These are phyloP conservation scores for Antrodiella citrinella DNA, from an alignment of 768 basidiomycete genomes.

Conservation along the genomic window DNA sequence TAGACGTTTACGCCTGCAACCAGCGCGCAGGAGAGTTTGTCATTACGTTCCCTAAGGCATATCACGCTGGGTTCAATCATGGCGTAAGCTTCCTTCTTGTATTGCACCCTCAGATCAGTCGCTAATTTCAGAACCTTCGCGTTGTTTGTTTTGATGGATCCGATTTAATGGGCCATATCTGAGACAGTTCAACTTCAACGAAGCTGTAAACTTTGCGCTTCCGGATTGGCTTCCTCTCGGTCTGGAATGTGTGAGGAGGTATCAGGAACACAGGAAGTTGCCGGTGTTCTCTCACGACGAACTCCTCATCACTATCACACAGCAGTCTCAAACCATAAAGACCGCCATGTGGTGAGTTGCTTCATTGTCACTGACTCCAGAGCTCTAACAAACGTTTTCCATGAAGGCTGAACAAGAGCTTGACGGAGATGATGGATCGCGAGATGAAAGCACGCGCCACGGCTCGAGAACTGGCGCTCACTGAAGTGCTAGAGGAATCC, in stretches of 20 bases:
- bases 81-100: conserved; percentile 58
- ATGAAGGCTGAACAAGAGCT: conserved; percentile 71
- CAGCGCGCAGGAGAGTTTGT: conserved; percentile 97
- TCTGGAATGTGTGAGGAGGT: conserved; percentile 81
- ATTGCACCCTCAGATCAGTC: background rate
- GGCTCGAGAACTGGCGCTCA: conserved; percentile 51
- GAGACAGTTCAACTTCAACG: conserved; percentile 89
- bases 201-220: conserved; percentile 96
- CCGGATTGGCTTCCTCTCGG: conserved; percentile 92
- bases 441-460: conserved; percentile 63
- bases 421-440: conserved; percentile 83
- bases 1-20: conserved; percentile 89
- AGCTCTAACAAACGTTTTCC: conserved; percentile 8
- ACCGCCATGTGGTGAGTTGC: conserved; percentile 77
- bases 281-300: conserved; percentile 99
- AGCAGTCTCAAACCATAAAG: conserved; percentile 85
- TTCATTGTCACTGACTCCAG: conserved; percentile 7
- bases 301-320: conserved; percentile 93
- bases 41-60: conserved; percentile 95
- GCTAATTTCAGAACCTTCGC: too few species aligned
- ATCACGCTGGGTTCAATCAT: conserved; percentile 98
- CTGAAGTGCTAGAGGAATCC: conserved; percentile 65
- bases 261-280: conserved; percentile 83
- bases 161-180: background rate
- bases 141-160: background rate